Evolutionary conservation across 495 filamentous ascomycete genomes (phyloP), one percentile per base, ranked within the genome.

Genomic region (Penicillium malachiteum): DNA sequence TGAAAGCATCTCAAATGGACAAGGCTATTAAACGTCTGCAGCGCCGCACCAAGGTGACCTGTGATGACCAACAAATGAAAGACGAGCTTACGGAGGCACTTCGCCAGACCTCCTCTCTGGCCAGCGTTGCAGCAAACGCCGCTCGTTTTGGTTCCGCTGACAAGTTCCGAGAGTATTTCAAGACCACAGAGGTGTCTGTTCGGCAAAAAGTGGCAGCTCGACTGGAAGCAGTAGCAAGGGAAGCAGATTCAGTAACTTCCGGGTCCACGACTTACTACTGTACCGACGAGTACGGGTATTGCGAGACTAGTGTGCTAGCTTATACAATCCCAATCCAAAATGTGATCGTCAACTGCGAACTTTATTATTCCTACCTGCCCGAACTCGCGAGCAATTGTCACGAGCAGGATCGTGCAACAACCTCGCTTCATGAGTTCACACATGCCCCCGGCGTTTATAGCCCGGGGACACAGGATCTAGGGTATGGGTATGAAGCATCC

Each of bases 81-180:
- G 59, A 68, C 2, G 64, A 72, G 13, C 71, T 80, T 16, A 66
- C 64, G 16, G 78, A 64, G 8, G 81, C 80, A 6, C 68, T 86
- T 21, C 56, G 56, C 55, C 80, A 79, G 67, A 78, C 81, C 56
- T 71, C 75, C 0, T 63, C 66, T 0, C 65, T 86, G 18, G 80
- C 84, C 38, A 73, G 67, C 10, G 69, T 73, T n/a, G 84, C 84
- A 10, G 73, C 78, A n/a, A 60, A 62, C 3, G 83, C 82, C 4
- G 83, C 85, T 0, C 50, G 61, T 1, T 71, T 70, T 1, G 84
- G 81, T 14, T 69, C 68, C 1, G 69, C 78, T 14, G 53, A 73
- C 49, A 83, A 81, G 62, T 76, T 87, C 63, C 63, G 52, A 10
- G 82, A 85, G 55, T 86, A 85, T 68, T 88, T 86, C 79, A 85